Base-by-base conservation (phyloP, 768 basidiomycete genomes). In the Fibroporia radiculosa region DNA sequence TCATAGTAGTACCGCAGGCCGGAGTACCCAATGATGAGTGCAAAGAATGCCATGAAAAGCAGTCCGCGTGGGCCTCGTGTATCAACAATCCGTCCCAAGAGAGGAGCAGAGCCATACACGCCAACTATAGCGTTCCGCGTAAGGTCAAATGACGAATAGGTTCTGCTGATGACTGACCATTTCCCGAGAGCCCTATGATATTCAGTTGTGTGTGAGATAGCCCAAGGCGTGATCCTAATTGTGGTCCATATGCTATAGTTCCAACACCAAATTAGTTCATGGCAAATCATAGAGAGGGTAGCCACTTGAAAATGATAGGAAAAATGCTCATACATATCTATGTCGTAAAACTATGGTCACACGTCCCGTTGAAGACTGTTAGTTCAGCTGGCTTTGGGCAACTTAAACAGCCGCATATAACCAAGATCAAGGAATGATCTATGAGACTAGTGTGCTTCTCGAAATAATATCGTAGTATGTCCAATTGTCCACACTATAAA, bases 191-290 rank as follows among this genome's bases (percentile, higher is more conserved):
- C 13, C 78, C 90, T 14, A 93, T 75, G 27, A 92, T 61, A 53
- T 95, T 93, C 27, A 90, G 68, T 46, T 85, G 78, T 0, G 91
- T 93, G 44, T 93, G 85, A 3, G 77, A 74, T 40, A 93, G 75
- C 36, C 73, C 68, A 14, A 95, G 73, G 31, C 79, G 75, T n/a
- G 79, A 65, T 1, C 85, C 87, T 4, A 95, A 74, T 59, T 95
- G 91, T 0, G 92, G 91, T 1, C 85, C 79, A 60, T 93, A 96
- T 16, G 89, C 91, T 82, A 48, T 1, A n/a, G n/a, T n/a, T n/a
- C n/a, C n/a, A n/a, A n/a, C n/a, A n/a, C 48, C 27, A 27, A 16
- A n/a, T 10, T 18, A 3, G 32, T 41, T n/a, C 31, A 42, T 31
- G 16, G 25, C 16, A 14, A 10, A 13, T 19, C 24, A 14, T 7